Evolutionary conservation across 805 yeast genomes (phyloP), one percentile per base, ranked within the genome.

Genomic region (Ogataea ganodermae): DNA sequence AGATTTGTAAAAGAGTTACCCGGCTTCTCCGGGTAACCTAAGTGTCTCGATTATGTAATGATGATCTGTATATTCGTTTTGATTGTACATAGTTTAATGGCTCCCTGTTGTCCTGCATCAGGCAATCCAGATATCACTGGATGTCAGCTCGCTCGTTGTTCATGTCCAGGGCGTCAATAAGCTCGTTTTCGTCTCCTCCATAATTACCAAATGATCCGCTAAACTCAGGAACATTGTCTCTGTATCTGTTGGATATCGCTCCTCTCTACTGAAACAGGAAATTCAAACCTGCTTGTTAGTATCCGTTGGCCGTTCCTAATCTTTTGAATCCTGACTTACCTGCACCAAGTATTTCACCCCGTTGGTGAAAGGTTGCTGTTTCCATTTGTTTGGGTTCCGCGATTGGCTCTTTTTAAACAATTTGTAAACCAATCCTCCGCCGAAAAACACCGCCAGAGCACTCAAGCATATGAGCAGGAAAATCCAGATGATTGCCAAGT

Each of bases 401-500:
- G 42, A 17, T 10, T 45, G 48, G 6, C 14, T 26, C 20, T 23
- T 42, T 36, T 65, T 66, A 31, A 71, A 62, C 13, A 71, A 62
- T 16, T 56, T 59, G 48, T 66, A 68, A 6, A 73, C 56, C 42
- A 66, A 59, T 0, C 78, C 77, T 38, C 73, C 77, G 40, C 74
- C 67, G 45, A 72, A 68, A 41, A 70, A 74, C 13, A 74, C 78
- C 2, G 64, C 63, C 4, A 70, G 52, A 1, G 76, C 77, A 24
- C 74, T 68, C 6, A 69, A 52, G 20, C 73, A 52, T 8, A 84
- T 83, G 35, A 80, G 69, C 14, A 80, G 51, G 53, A 86, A 83
- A 41, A 86, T 81, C 72, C 87, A 80, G 44, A 85, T 74, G 3
- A 84, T 81, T 14, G 84, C 83, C 45, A 79, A 66, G 50, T 85